phyloP scores from a whole-genome alignment of 2,329 filamentous ascomycete genomes.

The Aspergillus novofumigatus region DNA sequence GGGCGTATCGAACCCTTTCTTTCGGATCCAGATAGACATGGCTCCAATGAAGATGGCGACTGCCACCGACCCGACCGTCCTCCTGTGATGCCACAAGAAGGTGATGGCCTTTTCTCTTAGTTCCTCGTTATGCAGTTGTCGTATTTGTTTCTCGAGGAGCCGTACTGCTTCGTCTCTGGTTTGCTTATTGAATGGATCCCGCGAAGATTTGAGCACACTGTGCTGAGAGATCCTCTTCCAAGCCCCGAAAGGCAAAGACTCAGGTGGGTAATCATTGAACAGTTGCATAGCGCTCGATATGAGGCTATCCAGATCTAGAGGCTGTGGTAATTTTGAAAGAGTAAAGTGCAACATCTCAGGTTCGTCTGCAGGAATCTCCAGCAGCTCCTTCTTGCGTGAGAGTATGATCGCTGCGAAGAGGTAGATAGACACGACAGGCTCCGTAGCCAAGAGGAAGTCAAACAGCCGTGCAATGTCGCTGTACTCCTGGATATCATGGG shows the following conservation, averaged over 20 bases:
- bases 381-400: constrained; percentile 74
- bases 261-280: constrained; percentile 65
- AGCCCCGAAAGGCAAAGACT: constrained; percentile 56
- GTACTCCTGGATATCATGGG: constrained; percentile 90
- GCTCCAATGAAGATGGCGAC: constrained; percentile 64
- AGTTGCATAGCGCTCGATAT: constrained; percentile 64
- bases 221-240: constrained; percentile 70
- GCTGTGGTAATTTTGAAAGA: constrained; percentile 78
- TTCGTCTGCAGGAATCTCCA: constrained; percentile 76
- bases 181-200: constrained; percentile 52
- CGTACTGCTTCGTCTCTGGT: constrained; percentile 61
- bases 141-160: constrained; percentile 67
- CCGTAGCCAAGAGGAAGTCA: constrained; percentile 81
- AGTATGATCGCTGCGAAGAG: constrained; percentile 87
- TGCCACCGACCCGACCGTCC: constrained; percentile 58
- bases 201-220: constrained; percentile 83
- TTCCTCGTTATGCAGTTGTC: constrained; percentile 67
- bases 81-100: constrained; percentile 61
- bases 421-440: constrained; percentile 86
- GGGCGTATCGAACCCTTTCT: constrained; percentile 32
- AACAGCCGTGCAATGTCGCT: constrained; percentile 85
- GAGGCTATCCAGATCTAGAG: constrained; percentile 74
- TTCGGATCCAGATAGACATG: constrained; percentile 64
- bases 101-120: constrained; percentile 48
- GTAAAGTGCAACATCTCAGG: constrained; percentile 89